These are phyloP conservation scores for Diaporthe sp. DNA, from an alignment of 2,329 filamentous ascomycete genomes.

Conservation along the genomic window DNA sequence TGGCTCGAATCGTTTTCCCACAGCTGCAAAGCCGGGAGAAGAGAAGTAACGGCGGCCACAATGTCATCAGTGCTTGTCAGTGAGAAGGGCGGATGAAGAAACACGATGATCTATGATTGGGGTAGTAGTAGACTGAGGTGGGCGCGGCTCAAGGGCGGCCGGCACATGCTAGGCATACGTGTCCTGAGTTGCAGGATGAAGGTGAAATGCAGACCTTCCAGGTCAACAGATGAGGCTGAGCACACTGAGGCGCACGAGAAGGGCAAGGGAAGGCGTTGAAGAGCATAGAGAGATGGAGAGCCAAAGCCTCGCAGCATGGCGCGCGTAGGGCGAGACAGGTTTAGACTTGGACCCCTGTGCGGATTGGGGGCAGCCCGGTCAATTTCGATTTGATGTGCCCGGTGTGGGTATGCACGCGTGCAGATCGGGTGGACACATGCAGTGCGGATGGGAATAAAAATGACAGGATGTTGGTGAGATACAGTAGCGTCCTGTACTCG, in stretches of 20 bases:
- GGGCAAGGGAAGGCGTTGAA: background rate
- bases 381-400: conserved; percentile 8
- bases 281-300: conserved; percentile 1
- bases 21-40: conserved; percentile 10
- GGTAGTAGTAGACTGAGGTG: background rate
- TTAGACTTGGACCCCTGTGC: conserved; percentile 17
- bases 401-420: conserved; percentile 23
- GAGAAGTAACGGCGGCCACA: background rate
- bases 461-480: conserved; percentile 16
- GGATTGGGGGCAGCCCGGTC: conserved; percentile 12
- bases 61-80: conserved; percentile 10
- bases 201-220: background rate
- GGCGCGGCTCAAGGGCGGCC: background rate
- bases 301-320: conserved; percentile 13
- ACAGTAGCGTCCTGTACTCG: conserved; percentile 27
- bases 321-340: conserved; percentile 19
- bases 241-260: conserved; percentile 1
- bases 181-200: conserved; percentile 11
- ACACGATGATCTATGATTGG: background rate
- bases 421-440: conserved; percentile 28
- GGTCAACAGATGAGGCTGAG: conserved; percentile 3
- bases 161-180: conserved; percentile 17
- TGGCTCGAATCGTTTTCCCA: background rate
- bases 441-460: conserved; percentile 26
- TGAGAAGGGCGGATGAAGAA: background rate